phyloP scores from a whole-genome alignment of 306 rosid genomes.

The Prunus salicina region DNA sequence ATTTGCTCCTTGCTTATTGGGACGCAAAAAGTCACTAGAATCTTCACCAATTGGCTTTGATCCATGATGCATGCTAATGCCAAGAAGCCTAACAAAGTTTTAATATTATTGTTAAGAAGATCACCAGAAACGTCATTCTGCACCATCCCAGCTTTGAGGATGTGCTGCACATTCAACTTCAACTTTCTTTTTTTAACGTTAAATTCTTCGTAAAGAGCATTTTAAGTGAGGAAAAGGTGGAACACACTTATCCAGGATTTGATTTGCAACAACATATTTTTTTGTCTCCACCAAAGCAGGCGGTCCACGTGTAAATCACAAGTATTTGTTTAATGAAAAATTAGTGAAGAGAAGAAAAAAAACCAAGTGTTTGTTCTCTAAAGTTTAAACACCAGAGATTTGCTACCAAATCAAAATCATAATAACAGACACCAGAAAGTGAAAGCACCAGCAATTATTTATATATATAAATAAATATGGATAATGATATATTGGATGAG shows the following conservation, averaged over 20 bases:
- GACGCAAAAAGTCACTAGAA: background rate
- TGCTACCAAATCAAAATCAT: background rate
- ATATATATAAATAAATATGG: no score
- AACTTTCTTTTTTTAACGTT: background rate
- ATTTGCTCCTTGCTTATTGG: background rate
- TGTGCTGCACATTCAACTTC: background rate
- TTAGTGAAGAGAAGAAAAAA: background rate
- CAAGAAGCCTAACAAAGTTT: background rate
- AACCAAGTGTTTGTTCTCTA: background rate
- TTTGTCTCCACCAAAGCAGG: background rate
- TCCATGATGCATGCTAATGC: background rate
- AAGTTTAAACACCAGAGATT: background rate
- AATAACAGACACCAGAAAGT: no score
- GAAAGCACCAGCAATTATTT: no score
- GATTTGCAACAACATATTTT: background rate
- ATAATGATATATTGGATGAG: no score
- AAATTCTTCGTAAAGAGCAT: background rate
- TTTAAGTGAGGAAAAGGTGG: background rate
- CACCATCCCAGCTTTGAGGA: slow-evolving; percentile 10
- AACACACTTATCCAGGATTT: background rate
- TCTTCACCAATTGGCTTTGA: background rate
- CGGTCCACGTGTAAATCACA: background rate
- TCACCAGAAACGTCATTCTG: background rate
- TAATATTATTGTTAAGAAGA: background rate
- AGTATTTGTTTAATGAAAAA: background rate